Evolutionary conservation across 345 rosid species (phyloP).

Genomic region (Murraya koenigii): DNA sequence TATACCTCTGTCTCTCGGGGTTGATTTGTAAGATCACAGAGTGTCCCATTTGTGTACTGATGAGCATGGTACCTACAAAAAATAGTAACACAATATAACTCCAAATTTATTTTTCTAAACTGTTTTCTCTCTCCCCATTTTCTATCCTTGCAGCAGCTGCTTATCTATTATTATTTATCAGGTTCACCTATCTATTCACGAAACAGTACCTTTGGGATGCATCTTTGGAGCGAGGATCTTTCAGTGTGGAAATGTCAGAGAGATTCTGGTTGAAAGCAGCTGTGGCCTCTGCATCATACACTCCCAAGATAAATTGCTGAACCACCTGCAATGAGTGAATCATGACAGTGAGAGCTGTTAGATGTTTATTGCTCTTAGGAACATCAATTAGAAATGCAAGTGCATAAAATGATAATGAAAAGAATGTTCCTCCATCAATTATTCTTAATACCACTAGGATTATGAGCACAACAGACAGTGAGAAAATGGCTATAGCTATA

Average conservation of each 20-base stretch:
- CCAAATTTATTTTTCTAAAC: background rate
- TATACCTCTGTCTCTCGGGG: slow-evolving; percentile 90
- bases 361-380: background rate
- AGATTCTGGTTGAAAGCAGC: slow-evolving; percentile 69
- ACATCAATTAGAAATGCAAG: background rate
- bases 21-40: slow-evolving; percentile 84
- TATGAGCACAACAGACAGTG: background rate
- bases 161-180: background rate
- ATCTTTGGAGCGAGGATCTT: slow-evolving; percentile 79
- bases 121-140: background rate
- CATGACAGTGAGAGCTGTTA: slow-evolving; percentile 1
- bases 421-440: background rate
- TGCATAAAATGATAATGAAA: background rate
- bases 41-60: slow-evolving; percentile 75
- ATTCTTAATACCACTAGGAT: background rate
- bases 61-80: slow-evolving; percentile 82
- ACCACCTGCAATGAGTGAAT: slow-evolving; percentile 49
- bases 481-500: background rate
- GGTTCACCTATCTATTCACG: background rate
- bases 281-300: slow-evolving; percentile 74
- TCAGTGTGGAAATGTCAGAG: slow-evolving; percentile 63
- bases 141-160: background rate
- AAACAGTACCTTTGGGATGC: slow-evolving; percentile 72
- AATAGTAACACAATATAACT: background rate
- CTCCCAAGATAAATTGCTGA: slow-evolving; percentile 82